phyloP scores from a whole-genome alignment of 148 eudicot species.

The Fagopyrum esculentum region DNA sequence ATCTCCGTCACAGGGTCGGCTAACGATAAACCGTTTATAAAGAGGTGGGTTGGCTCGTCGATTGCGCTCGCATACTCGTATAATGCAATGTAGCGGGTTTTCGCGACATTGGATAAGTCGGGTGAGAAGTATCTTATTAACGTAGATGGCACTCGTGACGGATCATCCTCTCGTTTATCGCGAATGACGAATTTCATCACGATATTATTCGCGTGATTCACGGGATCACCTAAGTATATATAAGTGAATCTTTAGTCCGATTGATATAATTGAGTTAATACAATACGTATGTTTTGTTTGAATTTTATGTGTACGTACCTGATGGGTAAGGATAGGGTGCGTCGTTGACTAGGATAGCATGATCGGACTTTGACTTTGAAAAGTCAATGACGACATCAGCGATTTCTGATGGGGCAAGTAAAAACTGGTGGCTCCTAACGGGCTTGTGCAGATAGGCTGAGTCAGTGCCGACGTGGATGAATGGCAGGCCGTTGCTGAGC shows the following conservation, averaged over 20 bases:
- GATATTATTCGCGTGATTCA: conserved; percentile 48
- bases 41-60: conserved; percentile 65
- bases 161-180: conserved; percentile 20
- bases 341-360: conserved; percentile 42
- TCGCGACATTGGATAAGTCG: conserved; percentile 24
- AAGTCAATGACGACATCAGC: conserved; percentile 70
- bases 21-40: conserved; percentile 53
- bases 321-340: conserved; percentile 71
- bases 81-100: conserved; percentile 57
- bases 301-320: conserved; percentile 18
- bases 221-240: conserved; percentile 38
- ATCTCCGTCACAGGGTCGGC: conserved; percentile 67
- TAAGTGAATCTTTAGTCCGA: neutral
- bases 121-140: conserved; percentile 53
- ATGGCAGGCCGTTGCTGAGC: conserved; percentile 43
- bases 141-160: conserved; percentile 23
- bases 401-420: conserved; percentile 79
- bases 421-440: conserved; percentile 18
- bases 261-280: too few species aligned
- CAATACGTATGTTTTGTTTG: neutral
- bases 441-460: conserved; percentile 50
- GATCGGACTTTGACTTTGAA: conserved; percentile 34
- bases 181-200: conserved; percentile 73
- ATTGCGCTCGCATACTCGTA: conserved; percentile 56
- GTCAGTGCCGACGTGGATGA: conserved; percentile 65